Conservation (phyloP, 1,139 yeast species). For the Saccharomyces hybrid region DNA sequence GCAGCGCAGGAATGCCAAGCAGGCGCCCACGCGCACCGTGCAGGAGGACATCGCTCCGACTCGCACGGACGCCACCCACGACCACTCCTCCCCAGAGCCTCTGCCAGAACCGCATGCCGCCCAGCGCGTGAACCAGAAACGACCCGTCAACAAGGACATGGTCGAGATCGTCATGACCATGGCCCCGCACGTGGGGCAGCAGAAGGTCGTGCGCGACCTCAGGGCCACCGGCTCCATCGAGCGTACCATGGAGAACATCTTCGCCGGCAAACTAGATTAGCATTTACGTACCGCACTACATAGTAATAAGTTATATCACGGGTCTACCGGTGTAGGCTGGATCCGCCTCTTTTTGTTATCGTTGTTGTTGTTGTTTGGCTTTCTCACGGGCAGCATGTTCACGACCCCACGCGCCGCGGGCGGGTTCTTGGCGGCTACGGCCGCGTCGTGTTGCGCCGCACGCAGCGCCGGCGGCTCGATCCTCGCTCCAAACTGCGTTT, state of each 20-base stretch:
- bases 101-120: background rate
- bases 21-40: slow-evolving; percentile 3
- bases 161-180: slow-evolving; percentile 76
- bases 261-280: slow-evolving; percentile 24
- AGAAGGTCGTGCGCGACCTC: slow-evolving; percentile 60
- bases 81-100: background rate
- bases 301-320: background rate
- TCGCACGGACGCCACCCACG: background rate
- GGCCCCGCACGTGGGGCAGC: slow-evolving; percentile 64
- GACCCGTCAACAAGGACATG: slow-evolving; percentile 73
- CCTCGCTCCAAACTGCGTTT: background rate
- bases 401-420: slow-evolving; percentile 9
- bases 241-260: slow-evolving; percentile 61
- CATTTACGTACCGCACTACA: background rate
- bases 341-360: slow-evolving; percentile 1
- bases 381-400: slow-evolving; percentile 20
- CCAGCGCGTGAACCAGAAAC: slow-evolving; percentile 25
- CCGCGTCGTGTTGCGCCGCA: background rate
- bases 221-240: slow-evolving; percentile 74
- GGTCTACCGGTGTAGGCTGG: background rate
- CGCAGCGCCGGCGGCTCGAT: background rate
- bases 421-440: background rate
- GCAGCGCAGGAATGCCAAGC: background rate
- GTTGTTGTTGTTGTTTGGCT: slow-evolving; percentile 5
- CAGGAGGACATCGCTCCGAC: background rate